Percentiles rank a stretch among this genome's conserved stretches.
Evolutionary conservation across 768 basidiomycete genomes (phyloP).

Genomic region (Mycena amicta): DNA sequence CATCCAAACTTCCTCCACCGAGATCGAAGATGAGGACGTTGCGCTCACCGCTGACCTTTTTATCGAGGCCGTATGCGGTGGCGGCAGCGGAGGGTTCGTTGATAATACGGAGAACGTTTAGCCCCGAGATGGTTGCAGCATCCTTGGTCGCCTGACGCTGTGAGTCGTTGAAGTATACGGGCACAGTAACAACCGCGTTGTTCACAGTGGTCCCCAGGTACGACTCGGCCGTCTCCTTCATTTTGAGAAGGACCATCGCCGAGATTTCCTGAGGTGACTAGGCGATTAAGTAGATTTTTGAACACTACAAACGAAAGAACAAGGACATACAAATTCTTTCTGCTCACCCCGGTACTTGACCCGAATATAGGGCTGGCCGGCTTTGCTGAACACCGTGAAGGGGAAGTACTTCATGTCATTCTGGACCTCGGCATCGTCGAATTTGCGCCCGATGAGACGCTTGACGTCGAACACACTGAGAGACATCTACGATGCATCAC

Average conservation of each 20-base stretch:
- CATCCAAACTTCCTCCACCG: constrained; percentile 31
- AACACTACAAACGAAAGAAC: constrained; percentile 23
- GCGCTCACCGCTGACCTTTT: constrained; percentile 47
- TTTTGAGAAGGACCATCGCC: constrained; percentile 97
- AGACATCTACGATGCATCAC: constrained; percentile 4
- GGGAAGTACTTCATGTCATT: constrained; percentile 20
- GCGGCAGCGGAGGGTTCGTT: constrained; percentile 58
- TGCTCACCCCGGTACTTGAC: constrained; percentile 91
- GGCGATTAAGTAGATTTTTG: constrained; percentile 23
- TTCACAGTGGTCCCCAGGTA: too few relatives aligned
- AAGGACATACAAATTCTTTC: constrained; percentile 80
- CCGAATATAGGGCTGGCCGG: constrained; percentile 83
- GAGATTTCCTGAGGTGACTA: constrained; percentile 95
- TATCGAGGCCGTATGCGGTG: constrained; percentile 58
- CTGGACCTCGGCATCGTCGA: constrained; percentile 82
- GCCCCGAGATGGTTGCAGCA: constrained; percentile 51
- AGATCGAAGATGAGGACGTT: too few relatives aligned
- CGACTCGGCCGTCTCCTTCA: too few relatives aligned
- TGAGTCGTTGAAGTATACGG: too few relatives aligned
- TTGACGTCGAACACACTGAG: neutral
- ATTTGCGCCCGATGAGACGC: constrained; percentile 45
- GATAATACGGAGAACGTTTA: too few relatives aligned
- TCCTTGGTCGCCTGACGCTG: constrained; percentile 55
- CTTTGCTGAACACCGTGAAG: constrained; percentile 81
- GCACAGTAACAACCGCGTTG: too few relatives aligned